Evolutionary conservation across 495 filamentous ascomycete species (phyloP).

Genomic region (Aspergillus heteromorphus): DNA sequence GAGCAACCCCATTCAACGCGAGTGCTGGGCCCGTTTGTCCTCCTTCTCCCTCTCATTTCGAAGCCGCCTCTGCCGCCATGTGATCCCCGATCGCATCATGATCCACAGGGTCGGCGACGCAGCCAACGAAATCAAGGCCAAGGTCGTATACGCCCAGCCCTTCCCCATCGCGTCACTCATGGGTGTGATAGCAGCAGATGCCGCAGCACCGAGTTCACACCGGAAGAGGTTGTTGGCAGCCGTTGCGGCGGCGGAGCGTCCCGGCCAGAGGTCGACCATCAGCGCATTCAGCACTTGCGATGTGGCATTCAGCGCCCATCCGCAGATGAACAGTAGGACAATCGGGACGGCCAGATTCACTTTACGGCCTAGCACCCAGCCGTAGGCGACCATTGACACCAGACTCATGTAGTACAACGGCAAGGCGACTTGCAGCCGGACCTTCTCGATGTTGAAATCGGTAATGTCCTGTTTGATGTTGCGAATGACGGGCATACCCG

Average conservation of each 20-base stretch:
- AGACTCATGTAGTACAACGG: slow-evolving; percentile 40
- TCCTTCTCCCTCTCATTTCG: background rate
- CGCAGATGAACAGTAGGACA: slow-evolving; percentile 52
- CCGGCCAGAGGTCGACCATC: slow-evolving; percentile 58
- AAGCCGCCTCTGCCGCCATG: background rate
- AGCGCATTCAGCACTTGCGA: slow-evolving; percentile 39
- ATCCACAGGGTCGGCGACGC: slow-evolving; percentile 1
- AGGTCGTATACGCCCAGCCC: slow-evolving; percentile 59
- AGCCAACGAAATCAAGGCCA: slow-evolving; percentile 27
- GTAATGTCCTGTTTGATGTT: slow-evolving; percentile 43
- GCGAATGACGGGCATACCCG: slow-evolving; percentile 43
- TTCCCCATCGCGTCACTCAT: slow-evolving; percentile 57
- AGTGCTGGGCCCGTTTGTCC: background rate
- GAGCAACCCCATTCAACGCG: too few species aligned
- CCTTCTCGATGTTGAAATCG: slow-evolving; percentile 56
- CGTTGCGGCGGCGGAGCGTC: slow-evolving; percentile 51
- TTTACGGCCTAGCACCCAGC: slow-evolving; percentile 50
- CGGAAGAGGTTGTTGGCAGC: slow-evolving; percentile 64
- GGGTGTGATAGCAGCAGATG: slow-evolving; percentile 52
- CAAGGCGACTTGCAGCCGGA: slow-evolving; percentile 46
- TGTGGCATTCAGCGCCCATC: slow-evolving; percentile 45
- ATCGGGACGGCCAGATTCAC: slow-evolving; percentile 46
- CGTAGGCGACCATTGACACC: slow-evolving; percentile 44
- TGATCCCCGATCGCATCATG: background rate
- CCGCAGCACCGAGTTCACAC: slow-evolving; percentile 58